Conservation (phyloP, 495 filamentous ascomycete species). For the Lasiosphaeria hispida region DNA sequence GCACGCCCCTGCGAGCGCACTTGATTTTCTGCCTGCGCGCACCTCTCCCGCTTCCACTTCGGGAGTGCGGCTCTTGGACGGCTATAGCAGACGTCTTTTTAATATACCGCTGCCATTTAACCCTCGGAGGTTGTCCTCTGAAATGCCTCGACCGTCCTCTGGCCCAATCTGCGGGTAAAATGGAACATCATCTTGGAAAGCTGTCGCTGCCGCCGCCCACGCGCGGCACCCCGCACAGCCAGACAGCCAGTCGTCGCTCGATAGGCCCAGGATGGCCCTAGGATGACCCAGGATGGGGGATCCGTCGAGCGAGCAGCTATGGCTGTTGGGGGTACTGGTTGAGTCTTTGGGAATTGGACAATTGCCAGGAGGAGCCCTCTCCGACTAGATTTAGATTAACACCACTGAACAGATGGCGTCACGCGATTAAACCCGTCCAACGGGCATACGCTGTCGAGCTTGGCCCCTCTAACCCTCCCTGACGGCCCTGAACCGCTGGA, state of each 20-base stretch:
- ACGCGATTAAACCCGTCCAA: constrained; percentile 28
- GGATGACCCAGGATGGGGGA: background rate
- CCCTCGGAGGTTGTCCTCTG: constrained; percentile 24
- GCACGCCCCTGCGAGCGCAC: background rate
- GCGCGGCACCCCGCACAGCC: constrained; percentile 6
- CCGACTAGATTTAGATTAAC: constrained; percentile 26
- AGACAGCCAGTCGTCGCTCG: background rate
- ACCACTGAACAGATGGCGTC: constrained; percentile 23
- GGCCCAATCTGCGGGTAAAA: constrained; percentile 35
- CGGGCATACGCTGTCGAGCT: constrained; percentile 15
- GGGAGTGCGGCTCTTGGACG: constrained; percentile 28
- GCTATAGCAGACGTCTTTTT: constrained; percentile 21
- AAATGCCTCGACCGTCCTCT: constrained; percentile 13
- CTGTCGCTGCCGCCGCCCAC: constrained; percentile 1
- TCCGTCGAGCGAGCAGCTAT: background rate
- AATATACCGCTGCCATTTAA: constrained; percentile 30
- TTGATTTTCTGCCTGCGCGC: background rate
- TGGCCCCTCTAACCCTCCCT: constrained; percentile 11
- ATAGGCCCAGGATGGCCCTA: background rate
- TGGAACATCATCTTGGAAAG: constrained; percentile 16
- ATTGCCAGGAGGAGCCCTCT: constrained; percentile 18
- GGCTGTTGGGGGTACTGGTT: background rate
- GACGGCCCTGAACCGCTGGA: background rate
- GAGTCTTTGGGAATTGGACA: background rate
- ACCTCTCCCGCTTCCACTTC: constrained; percentile 12